Evolutionary conservation across 23 red algal species (phyloP).

Genomic region (Gracilaria domingensis): DNA sequence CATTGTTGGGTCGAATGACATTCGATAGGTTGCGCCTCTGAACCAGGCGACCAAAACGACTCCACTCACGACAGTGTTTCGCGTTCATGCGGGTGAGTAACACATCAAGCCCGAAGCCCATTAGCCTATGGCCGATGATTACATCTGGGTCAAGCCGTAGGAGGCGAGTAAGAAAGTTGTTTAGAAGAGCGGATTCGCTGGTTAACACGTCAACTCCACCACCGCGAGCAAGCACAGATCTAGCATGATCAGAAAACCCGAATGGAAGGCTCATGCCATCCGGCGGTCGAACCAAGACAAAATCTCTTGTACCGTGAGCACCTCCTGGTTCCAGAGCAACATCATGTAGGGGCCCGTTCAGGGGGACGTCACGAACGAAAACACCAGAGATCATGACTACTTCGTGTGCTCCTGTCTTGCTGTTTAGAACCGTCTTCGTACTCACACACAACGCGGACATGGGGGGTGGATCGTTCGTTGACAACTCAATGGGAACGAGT

Average conservation of each 20-base stretch:
- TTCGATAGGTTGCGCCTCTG: constrained; percentile 64
- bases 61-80: constrained; percentile 83
- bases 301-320: constrained; percentile 48
- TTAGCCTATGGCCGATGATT: constrained; percentile 80
- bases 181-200: constrained; percentile 88
- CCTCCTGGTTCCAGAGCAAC: constrained; percentile 53
- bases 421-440: constrained; percentile 73
- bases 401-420: constrained; percentile 54
- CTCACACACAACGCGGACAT: constrained; percentile 69
- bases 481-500: constrained; percentile 11
- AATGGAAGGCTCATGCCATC: constrained; percentile 72
- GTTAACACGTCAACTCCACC: constrained; percentile 70
- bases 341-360: constrained; percentile 58
- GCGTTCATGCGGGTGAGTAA: constrained; percentile 80
- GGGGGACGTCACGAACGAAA: constrained; percentile 68
- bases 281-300: constrained; percentile 76
- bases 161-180: constrained; percentile 76
- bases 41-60: constrained; percentile 85
- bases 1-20: constrained; percentile 54
- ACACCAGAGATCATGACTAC: constrained; percentile 76
- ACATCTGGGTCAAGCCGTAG: constrained; percentile 89
- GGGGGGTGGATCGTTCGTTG: constrained; percentile 51
- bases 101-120: constrained; percentile 81
- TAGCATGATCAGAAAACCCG: constrained; percentile 70
- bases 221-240: constrained; percentile 44